Evolutionary conservation across 2,329 filamentous ascomycete species (phyloP).

Genomic region (Dactylella cylindrospora): DNA sequence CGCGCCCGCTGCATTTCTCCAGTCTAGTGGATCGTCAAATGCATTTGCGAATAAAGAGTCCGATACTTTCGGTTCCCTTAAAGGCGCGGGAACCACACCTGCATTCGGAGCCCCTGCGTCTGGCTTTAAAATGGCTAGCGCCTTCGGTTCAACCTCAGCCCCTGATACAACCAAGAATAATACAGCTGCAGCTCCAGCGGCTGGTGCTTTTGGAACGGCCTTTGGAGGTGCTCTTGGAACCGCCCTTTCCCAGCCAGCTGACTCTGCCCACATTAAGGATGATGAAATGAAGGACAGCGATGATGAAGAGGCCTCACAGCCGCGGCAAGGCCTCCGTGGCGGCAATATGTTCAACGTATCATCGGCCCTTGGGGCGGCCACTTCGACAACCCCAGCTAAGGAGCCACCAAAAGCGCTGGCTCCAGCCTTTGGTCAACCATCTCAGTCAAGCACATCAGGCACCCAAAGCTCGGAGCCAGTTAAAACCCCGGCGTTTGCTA

Average conservation of each 20-base stretch:
- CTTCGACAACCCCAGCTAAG: conserved; percentile 16
- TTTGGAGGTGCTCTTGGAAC: conserved; percentile 34
- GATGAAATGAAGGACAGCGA: conserved; percentile 43
- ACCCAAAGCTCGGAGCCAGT: conserved; percentile 1
- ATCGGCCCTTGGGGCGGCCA: conserved; percentile 2
- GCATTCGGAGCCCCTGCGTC: conserved; percentile 13
- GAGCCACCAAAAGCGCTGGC: conserved; percentile 24
- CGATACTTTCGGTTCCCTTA: conserved; percentile 32
- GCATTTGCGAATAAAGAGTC: conserved; percentile 26
- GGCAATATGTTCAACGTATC: conserved; percentile 40
- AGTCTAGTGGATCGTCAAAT: conserved; percentile 28
- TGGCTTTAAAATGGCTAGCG: conserved; percentile 22
- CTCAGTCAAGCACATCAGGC: background rate
- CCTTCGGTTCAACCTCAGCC: conserved; percentile 30
- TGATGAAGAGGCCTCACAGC: conserved; percentile 28
- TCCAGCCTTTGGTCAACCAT: conserved; percentile 26
- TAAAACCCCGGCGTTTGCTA: conserved; percentile 30
- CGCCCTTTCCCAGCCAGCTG: conserved; percentile 40
- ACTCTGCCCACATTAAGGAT: conserved; percentile 40
- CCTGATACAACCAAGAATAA: conserved; percentile 21
- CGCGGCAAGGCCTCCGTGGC: conserved; percentile 27
- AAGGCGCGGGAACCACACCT: conserved; percentile 3
- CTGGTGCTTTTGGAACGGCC: conserved; percentile 34
- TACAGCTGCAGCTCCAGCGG: background rate
- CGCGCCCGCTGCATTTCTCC: conserved; percentile 29